These are phyloP conservation scores for Penicillium nordicum DNA, from an alignment of 2,329 filamentous ascomycete genomes.

Conservation along the genomic window DNA sequence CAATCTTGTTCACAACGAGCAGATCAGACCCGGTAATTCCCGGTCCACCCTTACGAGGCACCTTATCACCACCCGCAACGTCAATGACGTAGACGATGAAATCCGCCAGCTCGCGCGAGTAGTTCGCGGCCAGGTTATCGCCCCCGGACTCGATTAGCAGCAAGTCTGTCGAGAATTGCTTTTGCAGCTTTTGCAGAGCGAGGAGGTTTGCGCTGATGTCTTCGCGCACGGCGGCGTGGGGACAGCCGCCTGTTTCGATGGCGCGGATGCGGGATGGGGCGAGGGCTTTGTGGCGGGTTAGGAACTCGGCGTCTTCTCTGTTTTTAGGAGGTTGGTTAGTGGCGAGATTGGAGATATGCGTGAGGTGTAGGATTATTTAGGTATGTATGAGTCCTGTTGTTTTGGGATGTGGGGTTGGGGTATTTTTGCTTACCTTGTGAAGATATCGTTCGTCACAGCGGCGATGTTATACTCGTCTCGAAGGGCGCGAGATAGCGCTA, in stretches of 20 bases:
- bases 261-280: constrained; percentile 80
- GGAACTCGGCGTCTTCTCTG: constrained; percentile 93
- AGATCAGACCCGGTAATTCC: constrained; percentile 96
- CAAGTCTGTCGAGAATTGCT: constrained; percentile 73
- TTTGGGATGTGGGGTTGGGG: background rate
- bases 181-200: constrained; percentile 84
- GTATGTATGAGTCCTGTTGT: background rate
- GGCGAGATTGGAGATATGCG: background rate
- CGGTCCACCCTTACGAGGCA: constrained; percentile 90
- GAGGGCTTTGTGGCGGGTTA: constrained; percentile 80
- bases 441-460: constrained; percentile 98
- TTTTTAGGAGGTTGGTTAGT: constrained; percentile 10
- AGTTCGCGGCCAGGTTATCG: constrained; percentile 96
- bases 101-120: constrained; percentile 89
- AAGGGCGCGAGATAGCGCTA: constrained; percentile 81
- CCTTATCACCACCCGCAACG: constrained; percentile 93
- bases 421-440: constrained; percentile 60
- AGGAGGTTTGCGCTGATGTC: constrained; percentile 93
- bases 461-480: constrained; percentile 80
- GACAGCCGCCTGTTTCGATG: constrained; percentile 96
- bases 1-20: constrained; percentile 94
- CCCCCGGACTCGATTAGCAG: constrained; percentile 93
- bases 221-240: constrained; percentile 94
- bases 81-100: constrained; percentile 99
- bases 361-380: background rate